Percentiles rank a stretch among this genome's conserved stretches.
These are phyloP conservation scores for Aspergillus panamensis DNA, from an alignment of 495 filamentous ascomycete species.

Conservation along the genomic window DNA sequence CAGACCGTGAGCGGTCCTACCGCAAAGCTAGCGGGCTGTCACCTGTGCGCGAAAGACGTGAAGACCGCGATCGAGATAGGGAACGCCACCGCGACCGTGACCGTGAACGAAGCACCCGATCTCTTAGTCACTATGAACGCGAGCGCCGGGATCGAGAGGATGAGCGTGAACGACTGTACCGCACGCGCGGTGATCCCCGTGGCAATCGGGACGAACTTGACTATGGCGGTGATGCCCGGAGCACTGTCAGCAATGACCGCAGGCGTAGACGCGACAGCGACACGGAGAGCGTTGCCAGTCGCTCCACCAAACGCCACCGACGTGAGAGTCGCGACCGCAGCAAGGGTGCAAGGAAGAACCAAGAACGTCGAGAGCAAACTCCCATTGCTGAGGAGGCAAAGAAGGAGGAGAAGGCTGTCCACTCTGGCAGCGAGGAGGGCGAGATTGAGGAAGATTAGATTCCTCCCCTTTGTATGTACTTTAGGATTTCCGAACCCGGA, in stretches of 20 bases:
- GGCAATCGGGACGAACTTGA: slow-evolving; percentile 76
- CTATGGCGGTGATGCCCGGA: slow-evolving; percentile 75
- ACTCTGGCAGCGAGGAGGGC: slow-evolving; percentile 92
- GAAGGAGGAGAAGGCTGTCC: slow-evolving; percentile 65
- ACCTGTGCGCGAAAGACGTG: slow-evolving; percentile 45
- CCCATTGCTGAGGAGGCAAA: slow-evolving; percentile 42
- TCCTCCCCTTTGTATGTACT: neutral
- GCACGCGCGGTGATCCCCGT: slow-evolving; percentile 72
- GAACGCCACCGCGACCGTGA: slow-evolving; percentile 51
- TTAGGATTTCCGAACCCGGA: neutral
- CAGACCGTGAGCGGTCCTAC: slow-evolving; percentile 82
- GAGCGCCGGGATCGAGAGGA: slow-evolving; percentile 80
- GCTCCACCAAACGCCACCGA: slow-evolving; percentile 48
- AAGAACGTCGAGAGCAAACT: slow-evolving; percentile 58
- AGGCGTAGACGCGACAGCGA: slow-evolving; percentile 67
- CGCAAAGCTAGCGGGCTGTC: slow-evolving; percentile 68
- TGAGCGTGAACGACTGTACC: slow-evolving; percentile 79
- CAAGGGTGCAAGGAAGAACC: slow-evolving; percentile 61
- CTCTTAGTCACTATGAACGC: slow-evolving; percentile 56
- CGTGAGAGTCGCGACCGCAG: slow-evolving; percentile 48
- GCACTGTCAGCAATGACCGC: slow-evolving; percentile 56
- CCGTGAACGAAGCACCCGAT: slow-evolving; percentile 48
- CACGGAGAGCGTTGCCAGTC: slow-evolving; percentile 63
- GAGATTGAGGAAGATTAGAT: slow-evolving; percentile 85
- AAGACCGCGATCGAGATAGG: slow-evolving; percentile 56